These are phyloP conservation scores for Ceratocystis smalleyi DNA, from an alignment of 2,329 filamentous ascomycete genomes.

Conservation along the genomic window DNA sequence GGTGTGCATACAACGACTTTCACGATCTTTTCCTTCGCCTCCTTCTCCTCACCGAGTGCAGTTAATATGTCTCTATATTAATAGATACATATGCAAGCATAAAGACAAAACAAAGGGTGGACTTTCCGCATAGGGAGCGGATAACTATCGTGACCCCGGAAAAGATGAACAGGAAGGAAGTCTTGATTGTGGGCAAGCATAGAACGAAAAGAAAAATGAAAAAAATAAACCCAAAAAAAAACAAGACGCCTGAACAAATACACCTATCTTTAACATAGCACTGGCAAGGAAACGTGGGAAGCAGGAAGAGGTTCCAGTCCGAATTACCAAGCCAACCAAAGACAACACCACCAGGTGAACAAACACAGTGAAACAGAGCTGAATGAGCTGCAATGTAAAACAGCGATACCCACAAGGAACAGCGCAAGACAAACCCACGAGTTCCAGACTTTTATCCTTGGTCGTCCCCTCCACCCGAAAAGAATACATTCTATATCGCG, in stretches of 20 bases:
- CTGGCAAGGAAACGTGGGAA: neutral
- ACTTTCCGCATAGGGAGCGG: neutral
- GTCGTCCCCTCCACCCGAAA: too few relatives aligned
- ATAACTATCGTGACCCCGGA: conserved; percentile 1
- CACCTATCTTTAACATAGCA: neutral
- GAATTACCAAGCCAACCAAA: neutral
- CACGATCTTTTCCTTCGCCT: conserved; percentile 10
- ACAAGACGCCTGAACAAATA: neutral
- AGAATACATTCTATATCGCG: neutral
- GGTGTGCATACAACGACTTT: conserved; percentile 11
- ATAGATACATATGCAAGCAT: neutral
- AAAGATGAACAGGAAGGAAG: neutral
- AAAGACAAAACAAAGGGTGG: neutral
- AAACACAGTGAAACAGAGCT: neutral
- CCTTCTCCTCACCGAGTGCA: neutral
- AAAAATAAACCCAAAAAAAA: neutral
- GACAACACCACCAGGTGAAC: neutral
- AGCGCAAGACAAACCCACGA: neutral
- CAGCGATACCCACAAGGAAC: neutral
- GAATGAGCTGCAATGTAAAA: neutral
- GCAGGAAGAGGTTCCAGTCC: neutral
- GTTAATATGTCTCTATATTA: neutral
- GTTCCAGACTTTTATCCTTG: neutral
- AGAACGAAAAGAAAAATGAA: neutral
- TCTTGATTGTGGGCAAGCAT: neutral